Percentiles rank a stretch among this genome's conserved stretches.
Conservation (phyloP, 345 rosid genomes). For the Hibiscus tridactylites region DNA sequence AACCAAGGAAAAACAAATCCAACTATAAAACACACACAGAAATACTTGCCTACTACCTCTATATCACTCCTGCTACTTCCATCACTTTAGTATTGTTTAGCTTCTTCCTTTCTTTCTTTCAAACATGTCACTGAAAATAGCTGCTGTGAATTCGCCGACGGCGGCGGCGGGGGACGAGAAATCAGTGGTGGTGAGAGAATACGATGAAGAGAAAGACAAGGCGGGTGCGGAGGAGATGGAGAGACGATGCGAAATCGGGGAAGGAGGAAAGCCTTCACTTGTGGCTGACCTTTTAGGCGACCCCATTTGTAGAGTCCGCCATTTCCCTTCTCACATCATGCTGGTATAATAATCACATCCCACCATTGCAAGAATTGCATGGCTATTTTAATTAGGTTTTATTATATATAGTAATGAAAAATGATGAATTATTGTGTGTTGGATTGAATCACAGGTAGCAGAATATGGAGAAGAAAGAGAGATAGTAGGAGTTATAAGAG, state of each 20-base stretch:
- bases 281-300: conserved; percentile 74
- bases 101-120: background rate
- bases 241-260: conserved; percentile 46
- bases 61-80: background rate
- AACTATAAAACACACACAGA: background rate
- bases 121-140: conserved; percentile 31
- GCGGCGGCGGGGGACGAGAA: background rate
- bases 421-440: background rate
- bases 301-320: conserved; percentile 65
- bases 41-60: too few species aligned
- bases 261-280: conserved; percentile 40
- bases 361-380: background rate
- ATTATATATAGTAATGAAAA: background rate
- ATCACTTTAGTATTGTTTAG: background rate
- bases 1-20: background rate
- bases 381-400: too few species aligned
- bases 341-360: conserved; percentile 26
- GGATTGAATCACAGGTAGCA: conserved; percentile 52
- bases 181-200: conserved; percentile 45
- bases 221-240: conserved; percentile 59
- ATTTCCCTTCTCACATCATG: conserved; percentile 48
- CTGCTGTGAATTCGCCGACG: conserved; percentile 19
- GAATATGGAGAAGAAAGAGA: conserved; percentile 45
- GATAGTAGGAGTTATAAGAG: conserved; percentile 62
- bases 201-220: conserved; percentile 50